These are phyloP conservation scores for Talaromyces marneffei DNA, from an alignment of 2,329 filamentous ascomycete species.

Conservation along the genomic window DNA sequence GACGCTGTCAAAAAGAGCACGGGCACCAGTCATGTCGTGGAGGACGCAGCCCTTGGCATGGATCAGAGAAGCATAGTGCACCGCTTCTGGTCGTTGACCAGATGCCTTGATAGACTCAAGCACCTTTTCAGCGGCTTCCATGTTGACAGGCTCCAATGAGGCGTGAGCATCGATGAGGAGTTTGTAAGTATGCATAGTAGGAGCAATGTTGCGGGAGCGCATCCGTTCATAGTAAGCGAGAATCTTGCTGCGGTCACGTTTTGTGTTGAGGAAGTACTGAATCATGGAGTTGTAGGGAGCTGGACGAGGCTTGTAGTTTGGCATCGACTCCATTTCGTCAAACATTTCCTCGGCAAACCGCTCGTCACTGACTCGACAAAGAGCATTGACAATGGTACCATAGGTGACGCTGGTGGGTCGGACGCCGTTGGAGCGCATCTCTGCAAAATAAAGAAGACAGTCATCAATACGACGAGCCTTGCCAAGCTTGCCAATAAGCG, in stretches of 20 bases:
- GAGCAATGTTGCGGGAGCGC: slow-evolving; percentile 76
- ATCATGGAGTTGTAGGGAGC: slow-evolving; percentile 99
- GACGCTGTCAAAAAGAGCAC: slow-evolving; percentile 74
- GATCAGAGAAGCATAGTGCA: slow-evolving; percentile 92
- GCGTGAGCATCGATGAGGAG: slow-evolving; percentile 92
- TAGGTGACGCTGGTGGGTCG: slow-evolving; percentile 97
- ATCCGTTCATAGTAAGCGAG: slow-evolving; percentile 93
- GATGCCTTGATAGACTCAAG: slow-evolving; percentile 69
- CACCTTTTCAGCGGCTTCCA: slow-evolving; percentile 78
- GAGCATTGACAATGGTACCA: slow-evolving; percentile 93
- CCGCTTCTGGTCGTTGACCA: slow-evolving; percentile 75
- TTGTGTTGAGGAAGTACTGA: slow-evolving; percentile 97
- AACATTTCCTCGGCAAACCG: slow-evolving; percentile 97
- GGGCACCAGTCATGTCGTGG: slow-evolving; percentile 82
- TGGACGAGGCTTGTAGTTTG: slow-evolving; percentile 96
- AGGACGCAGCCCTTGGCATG: slow-evolving; percentile 92
- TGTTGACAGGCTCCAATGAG: slow-evolving; percentile 84
- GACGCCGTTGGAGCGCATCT: slow-evolving; percentile 90
- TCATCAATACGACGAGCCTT: slow-evolving; percentile 97
- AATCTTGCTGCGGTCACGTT: slow-evolving; percentile 91
- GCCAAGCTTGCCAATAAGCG: slow-evolving; percentile 93
- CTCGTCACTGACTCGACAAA: slow-evolving; percentile 95
- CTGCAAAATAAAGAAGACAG: slow-evolving; percentile 94
- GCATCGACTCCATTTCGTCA: slow-evolving; percentile 97
- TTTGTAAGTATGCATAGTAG: slow-evolving; percentile 96